Evolutionary conservation across 768 basidiomycete species (phyloP), one percentile per base, ranked within the genome.

Genomic region (Dendrothele bispora): DNA sequence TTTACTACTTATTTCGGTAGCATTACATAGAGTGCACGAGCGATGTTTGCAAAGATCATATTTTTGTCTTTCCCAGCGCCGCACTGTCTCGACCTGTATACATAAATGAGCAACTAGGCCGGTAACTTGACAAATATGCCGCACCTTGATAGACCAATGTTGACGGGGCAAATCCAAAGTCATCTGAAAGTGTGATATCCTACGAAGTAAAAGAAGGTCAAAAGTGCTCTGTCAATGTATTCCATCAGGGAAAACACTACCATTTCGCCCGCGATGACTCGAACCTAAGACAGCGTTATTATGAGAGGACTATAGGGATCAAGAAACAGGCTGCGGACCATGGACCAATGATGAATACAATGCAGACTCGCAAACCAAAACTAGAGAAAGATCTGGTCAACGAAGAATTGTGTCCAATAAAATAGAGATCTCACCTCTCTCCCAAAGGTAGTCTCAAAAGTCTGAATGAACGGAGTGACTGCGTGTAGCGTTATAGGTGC

Each of bases 331-430:
- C 15, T 25, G 20, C 78, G 54, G 61, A 88, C 88, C 86, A 91
- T 91, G 17, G 88, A 90, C 88, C 88, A 93, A 61, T 93, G 91
- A 65, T 93, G 91, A 21, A 93, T 85, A 35, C 90, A 90, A 59
- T 93, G 91, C 26, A 93, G 67, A 20, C 76, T 82, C n/a, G 82
- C 79, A 63, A 93, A 93, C 91, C 91, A 93, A 15, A 93, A 67
- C 89, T 91, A 43, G 27, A 55, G 39, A 35, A n/a, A n/a, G n/a
- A n/a, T n/a, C 29, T 22, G 36, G 36, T 18, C 28, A 20, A 14
- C 12, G 46, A 40, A 4, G 7, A 14, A 5, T 11, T 21, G 36
- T 11, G 39, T 28, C 35, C 17, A 50, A 10, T 32, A 32, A 10
- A 10, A 10, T 10, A n/a, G n/a, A n/a, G n/a, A 10, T 32, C 66